Evolutionary conservation across 305 asterid species (phyloP).

Genomic region (Fraxinus dipetala): DNA sequence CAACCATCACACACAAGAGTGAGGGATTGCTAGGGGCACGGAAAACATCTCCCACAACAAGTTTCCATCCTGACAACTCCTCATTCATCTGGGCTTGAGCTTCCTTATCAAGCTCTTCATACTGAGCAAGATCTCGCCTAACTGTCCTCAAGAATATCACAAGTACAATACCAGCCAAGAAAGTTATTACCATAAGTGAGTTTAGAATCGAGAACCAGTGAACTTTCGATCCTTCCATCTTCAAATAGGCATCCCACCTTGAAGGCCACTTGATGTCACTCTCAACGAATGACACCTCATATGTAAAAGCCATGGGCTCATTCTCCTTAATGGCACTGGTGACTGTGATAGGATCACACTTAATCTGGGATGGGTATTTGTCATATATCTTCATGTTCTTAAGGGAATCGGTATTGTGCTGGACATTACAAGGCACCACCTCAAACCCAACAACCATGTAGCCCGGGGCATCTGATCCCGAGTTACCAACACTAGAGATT

Average conservation of each 20-base stretch:
- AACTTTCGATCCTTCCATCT: conserved; percentile 88
- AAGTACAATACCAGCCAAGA: conserved; percentile 81
- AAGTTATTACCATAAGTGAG: conserved; percentile 79
- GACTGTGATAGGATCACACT: conserved; percentile 60
- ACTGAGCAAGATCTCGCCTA: conserved; percentile 69
- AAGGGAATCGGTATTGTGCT: conserved; percentile 42
- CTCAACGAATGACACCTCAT: conserved; percentile 65
- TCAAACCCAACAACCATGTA: conserved; percentile 88
- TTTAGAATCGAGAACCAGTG: conserved; percentile 83
- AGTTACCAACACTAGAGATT: conserved; percentile 48
- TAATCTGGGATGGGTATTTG: conserved; percentile 49
- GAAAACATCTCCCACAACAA: conserved; percentile 64
- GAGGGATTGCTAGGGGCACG: conserved; percentile 53
- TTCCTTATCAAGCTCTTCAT: conserved; percentile 82
- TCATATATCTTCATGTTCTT: conserved; percentile 55
- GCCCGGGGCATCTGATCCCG: conserved; percentile 59
- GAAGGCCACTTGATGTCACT: conserved; percentile 84
- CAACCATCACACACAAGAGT: conserved; percentile 61
- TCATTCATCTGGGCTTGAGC: conserved; percentile 68
- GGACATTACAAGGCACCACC: conserved; percentile 71
- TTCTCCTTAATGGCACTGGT: conserved; percentile 61
- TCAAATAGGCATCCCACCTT: conserved; percentile 88
- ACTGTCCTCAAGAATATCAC: conserved; percentile 80
- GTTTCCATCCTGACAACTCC: conserved; percentile 70
- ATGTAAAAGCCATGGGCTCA: conserved; percentile 58